Evolutionary conservation across 208 protist species (phyloP).

Genomic region (Wallacemonas sp.): DNA sequence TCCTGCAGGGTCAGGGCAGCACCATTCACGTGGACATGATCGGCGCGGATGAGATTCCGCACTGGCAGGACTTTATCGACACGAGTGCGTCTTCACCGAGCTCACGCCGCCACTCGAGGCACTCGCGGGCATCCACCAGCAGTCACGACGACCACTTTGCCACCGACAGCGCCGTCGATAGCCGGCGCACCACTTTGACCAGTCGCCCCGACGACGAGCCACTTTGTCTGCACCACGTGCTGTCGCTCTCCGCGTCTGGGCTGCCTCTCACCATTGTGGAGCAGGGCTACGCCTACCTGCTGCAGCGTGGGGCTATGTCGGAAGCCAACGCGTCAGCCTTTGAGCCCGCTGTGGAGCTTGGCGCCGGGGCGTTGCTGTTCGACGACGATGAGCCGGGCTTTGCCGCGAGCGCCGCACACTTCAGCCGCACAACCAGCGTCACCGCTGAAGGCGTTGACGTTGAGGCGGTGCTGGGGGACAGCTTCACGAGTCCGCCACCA

Average conservation of each 20-base stretch:
- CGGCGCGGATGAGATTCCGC: not conserved
- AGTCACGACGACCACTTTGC: not conserved
- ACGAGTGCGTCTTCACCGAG: no score
- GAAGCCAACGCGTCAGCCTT: no score
- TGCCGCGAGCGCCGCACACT: no score
- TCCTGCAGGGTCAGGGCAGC: not conserved
- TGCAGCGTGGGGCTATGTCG: not conserved
- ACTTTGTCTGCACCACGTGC: constrained; percentile 6
- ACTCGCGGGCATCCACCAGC: no score
- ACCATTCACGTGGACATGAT: not conserved
- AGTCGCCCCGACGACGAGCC: not conserved
- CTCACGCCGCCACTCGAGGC: no score
- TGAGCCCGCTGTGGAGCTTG: no score
- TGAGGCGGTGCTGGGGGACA: not conserved
- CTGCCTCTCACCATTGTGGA: constrained; percentile 7
- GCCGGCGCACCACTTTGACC: no score
- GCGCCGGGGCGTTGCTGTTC: no score
- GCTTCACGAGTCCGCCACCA: not conserved
- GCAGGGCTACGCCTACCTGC: constrained; percentile 5
- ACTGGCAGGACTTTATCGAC: no score
- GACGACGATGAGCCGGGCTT: not conserved
- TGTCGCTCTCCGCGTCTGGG: not conserved
- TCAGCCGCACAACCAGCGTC: not conserved
- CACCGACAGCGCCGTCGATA: not conserved
- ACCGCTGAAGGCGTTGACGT: not conserved